Evolutionary conservation across 306 rosid species (phyloP), one percentile per base, ranked within the genome.

Genomic region (Pueraria montana): DNA sequence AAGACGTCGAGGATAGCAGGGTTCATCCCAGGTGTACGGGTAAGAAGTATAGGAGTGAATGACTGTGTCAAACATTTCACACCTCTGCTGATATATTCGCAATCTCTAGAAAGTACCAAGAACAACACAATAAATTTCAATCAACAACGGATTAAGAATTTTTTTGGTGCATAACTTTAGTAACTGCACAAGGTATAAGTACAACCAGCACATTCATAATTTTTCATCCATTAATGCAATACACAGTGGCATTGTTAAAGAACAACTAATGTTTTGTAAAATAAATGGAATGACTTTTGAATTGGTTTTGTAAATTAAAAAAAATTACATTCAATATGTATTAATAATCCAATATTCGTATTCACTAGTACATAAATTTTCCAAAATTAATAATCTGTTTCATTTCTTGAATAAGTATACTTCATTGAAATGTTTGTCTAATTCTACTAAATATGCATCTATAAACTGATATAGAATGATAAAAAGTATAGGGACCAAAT

Each of bases 11-110:
- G 99, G 96, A 82, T 87, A 91, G 88, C 91, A 92, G 64, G 98
- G 99, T 84, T 95, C 99, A 77, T 95, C 99, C 99, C 99, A 95
- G 56, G 98, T 89, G 88, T 95, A 95, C 72, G 86, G 88, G 83
- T 87, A 86, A 80, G 98, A 95, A 58, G 91, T 76, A 73, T 95
- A 95, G 34, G 94, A 80, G 78, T 95, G 92, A 76, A 95, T 86
- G 23, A 82, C 86, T n/a, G 97, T 87, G 67, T 95, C 99, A 86
- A 91, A 87, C 84, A 92, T 84, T 87, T 91, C 99, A 91, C 99
- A 95, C 67, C 83, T 92, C 84, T 91, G 96, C 82, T 95, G 98
- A 91, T 93, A 95, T 76, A 95, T 88, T 85, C 98, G 90, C 83
- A 95, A 85, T 84, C 91, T 92, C 99, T 95, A 80, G 48, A 84